Evolutionary conservation across 768 basidiomycete genomes (phyloP), one percentile per base, ranked within the genome.

Genomic region (Agaricus sinodeliciosus): DNA sequence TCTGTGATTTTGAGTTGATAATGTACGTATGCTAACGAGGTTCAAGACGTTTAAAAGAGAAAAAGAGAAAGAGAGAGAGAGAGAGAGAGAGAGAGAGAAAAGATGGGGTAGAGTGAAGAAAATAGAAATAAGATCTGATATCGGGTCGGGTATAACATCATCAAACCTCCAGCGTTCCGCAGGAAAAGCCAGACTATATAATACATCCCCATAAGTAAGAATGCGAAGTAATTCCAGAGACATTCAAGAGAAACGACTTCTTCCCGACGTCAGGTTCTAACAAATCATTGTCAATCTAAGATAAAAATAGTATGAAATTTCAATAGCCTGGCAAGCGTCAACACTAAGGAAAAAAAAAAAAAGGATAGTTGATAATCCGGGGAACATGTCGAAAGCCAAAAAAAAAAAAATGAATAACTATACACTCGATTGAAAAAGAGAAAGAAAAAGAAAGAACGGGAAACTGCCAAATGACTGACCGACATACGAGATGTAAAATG

Each of bases 11-110:
- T 36, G 16, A 43, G n/a, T 43, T 43, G 19, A 25, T 35, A 58
- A 56, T 57, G 61, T 63, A 62, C 58, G 47, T 48, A 55, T 55
- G 43, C 34, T 60, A 59, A 54, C 54, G 57, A 54, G 55, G 57
- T 59, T 52, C 60, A 58, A 58, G 63, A 22, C 59, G 57, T 53
- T 18, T 45, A 47, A 25, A 41, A 31, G 44, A 39, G 37, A 51
- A 47, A 27, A 44, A 51, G 49, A 26, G 16, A 41, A 37, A 48
- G 31, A 28, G 26, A n/a, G n/a, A n/a, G n/a, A n/a, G n/a, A n/a
- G n/a, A n/a, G n/a, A n/a, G 9, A 28, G n/a, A n/a, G n/a, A n/a
- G n/a, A n/a, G n/a, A n/a, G n/a, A n/a, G n/a, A n/a, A n/a, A n/a
- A n/a, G n/a, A n/a, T n/a, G n/a, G n/a, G n/a, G n/a, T n/a, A n/a